Evolutionary conservation across 805 yeast species (phyloP), one percentile per base, ranked within the genome.

Genomic region (Sungouiella thailandica): DNA sequence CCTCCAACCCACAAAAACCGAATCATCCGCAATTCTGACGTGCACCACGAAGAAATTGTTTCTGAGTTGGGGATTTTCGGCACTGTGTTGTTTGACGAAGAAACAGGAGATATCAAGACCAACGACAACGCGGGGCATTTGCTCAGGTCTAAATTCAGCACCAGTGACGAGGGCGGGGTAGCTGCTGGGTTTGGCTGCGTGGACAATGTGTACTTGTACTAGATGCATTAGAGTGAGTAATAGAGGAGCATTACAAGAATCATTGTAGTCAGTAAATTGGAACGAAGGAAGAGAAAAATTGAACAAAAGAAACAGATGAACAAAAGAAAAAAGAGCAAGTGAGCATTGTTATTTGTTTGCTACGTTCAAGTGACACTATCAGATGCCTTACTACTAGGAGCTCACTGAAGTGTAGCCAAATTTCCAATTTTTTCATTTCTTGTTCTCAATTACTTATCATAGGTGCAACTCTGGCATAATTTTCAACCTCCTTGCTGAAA

Each of bases 111-210:
- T 23, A 62, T 83, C 8, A 49, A 75, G 24, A 53, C 63, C 35
- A 93, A 93, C 56, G 75, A 76, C 25, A 74, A 74, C 42, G 77
- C 88, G 2, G 97, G 97, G 5, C 86, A 85, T 77, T 68, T 93
- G 44, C 65, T 93, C 47, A 78, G 98, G 62, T 46, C 50, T 7
- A 93, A 93, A 58, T 77, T 88, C 37, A 82, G 85, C 44, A 65
- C 82, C 3, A 83, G 95, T 34, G 80, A 93, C 58, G 99, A 93
- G 65, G 98, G 98, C 24, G 99, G 99, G 25, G 97, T 93, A 22
- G 97, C 97, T 15, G 98, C 98, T 11, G 99, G 99, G 1, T 90
- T 85, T 60, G 99, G 97, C 5, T 88, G 97, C 58, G 85, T 93
- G 25, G 98, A 93, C 58, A 83, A 88, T 51, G 70, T 88, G 23